These are phyloP conservation scores for Moelleriella libera DNA, from an alignment of 2,329 filamentous ascomycete genomes.

Conservation along the genomic window DNA sequence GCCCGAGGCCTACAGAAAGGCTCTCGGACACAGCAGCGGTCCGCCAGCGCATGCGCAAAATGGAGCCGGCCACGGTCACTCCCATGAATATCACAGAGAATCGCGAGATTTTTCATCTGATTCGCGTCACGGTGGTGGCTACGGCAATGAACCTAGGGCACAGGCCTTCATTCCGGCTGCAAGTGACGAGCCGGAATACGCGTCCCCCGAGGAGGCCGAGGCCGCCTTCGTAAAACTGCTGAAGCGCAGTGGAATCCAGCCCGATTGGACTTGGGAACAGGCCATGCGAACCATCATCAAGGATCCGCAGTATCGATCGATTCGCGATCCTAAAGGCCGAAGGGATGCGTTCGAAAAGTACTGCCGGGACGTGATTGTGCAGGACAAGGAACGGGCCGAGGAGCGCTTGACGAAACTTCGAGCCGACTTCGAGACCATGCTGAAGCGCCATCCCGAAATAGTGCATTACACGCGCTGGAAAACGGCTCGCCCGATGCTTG, in stretches of 20 bases:
- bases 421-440: slow-evolving; percentile 89
- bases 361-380: slow-evolving; percentile 72
- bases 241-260: slow-evolving; percentile 69
- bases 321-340: slow-evolving; percentile 84
- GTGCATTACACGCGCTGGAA: slow-evolving; percentile 96
- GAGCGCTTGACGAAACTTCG: slow-evolving; percentile 85
- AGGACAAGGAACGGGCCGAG: slow-evolving; percentile 90
- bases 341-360: slow-evolving; percentile 92
- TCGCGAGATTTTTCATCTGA: slow-evolving; percentile 31
- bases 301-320: slow-evolving; percentile 82
- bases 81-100: slow-evolving; percentile 24
- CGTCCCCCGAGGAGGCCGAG: slow-evolving; percentile 75
- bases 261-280: slow-evolving; percentile 89
- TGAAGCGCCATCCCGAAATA: slow-evolving; percentile 92
- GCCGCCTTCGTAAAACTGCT: slow-evolving; percentile 86
- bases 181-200: slow-evolving; percentile 64
- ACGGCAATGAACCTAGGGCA: slow-evolving; percentile 39
- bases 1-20: slow-evolving; percentile 68
- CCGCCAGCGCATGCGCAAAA: slow-evolving; percentile 25
- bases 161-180: slow-evolving; percentile 47
- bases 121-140: slow-evolving; percentile 43
- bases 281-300: slow-evolving; percentile 74
- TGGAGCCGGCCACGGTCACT: slow-evolving; percentile 16
- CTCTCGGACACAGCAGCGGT: slow-evolving; percentile 33
- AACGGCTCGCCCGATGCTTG: slow-evolving; percentile 84